These are phyloP conservation scores for Nakataea oryzae DNA, from an alignment of 2,329 filamentous ascomycete genomes.

Conservation along the genomic window DNA sequence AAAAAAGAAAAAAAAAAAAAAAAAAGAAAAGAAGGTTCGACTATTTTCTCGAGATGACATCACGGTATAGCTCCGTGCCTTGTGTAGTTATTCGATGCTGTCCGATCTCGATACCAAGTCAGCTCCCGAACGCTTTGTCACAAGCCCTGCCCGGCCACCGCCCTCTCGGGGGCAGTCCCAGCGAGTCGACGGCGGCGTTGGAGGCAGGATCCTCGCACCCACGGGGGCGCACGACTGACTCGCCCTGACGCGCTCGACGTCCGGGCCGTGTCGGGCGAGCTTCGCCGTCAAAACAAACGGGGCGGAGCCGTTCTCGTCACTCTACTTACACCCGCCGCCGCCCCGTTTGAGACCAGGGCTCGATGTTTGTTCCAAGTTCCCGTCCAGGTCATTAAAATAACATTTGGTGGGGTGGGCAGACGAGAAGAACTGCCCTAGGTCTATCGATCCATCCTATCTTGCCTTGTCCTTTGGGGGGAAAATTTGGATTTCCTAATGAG, in stretches of 20 bases:
- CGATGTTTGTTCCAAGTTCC: no score
- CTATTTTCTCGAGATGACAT: no score
- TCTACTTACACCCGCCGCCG: no score
- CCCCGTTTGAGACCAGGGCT: no score
- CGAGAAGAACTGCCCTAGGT: background rate
- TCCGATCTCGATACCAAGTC: no score
- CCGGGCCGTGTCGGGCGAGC: no score
- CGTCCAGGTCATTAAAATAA: background rate
- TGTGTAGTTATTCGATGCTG: no score
- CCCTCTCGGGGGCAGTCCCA: background rate
- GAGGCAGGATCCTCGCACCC: background rate
- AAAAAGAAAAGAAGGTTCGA: background rate
- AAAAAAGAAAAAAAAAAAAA: no score
- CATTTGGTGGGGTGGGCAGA: no score
- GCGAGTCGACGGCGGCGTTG: background rate
- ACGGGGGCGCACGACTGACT: background rate
- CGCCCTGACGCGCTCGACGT: background rate
- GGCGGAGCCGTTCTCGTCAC: no score
- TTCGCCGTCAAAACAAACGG: no score
- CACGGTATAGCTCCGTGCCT: no score
- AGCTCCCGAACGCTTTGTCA: background rate
- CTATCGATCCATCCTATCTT: background rate
- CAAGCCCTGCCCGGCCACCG: background rate
- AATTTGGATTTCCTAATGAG: background rate
- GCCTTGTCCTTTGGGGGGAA: background rate